phyloP scores from a whole-genome alignment of 176 grass and related monocot species.

The Pontederia paniculata region DNA sequence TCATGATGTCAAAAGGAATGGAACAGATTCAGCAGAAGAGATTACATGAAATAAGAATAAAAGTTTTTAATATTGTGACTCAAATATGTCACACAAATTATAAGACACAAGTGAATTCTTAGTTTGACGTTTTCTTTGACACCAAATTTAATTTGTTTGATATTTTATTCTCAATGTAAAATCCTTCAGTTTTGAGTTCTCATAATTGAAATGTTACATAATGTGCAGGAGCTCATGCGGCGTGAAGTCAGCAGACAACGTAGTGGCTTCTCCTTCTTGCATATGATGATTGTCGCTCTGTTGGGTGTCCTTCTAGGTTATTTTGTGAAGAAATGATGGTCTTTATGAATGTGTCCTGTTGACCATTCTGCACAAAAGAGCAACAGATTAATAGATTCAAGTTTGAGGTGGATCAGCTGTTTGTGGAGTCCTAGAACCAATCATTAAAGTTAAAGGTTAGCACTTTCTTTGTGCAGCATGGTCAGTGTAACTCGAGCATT shows the following conservation, averaged over 20 bases:
- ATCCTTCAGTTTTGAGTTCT: background rate
- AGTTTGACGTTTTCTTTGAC: background rate
- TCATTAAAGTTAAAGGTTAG: background rate
- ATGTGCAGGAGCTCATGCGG: conserved; percentile 44
- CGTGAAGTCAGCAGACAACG: conserved; percentile 43
- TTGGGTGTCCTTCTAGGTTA: conserved; percentile 49
- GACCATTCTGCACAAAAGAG: conserved; percentile 11
- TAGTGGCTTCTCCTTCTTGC: conserved; percentile 46
- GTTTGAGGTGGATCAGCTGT: background rate
- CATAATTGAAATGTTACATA: background rate
- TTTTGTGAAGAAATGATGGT: conserved; percentile 49
- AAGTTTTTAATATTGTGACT: too few species aligned
- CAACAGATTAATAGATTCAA: background rate
- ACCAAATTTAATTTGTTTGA: background rate
- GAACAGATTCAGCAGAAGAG: too few species aligned
- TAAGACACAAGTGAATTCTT: too few species aligned
- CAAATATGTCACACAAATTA: too few species aligned
- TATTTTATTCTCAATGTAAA: background rate
- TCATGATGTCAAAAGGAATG: too few species aligned
- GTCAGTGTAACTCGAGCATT: too few species aligned
- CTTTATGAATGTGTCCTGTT: background rate
- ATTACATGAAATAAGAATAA: too few species aligned
- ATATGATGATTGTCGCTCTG: conserved; percentile 48
- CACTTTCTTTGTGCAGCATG: too few species aligned
- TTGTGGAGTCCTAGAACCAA: background rate